Base-by-base conservation (phyloP, 2,329 filamentous ascomycete genomes). In the Parafenestella ontariensis region DNA sequence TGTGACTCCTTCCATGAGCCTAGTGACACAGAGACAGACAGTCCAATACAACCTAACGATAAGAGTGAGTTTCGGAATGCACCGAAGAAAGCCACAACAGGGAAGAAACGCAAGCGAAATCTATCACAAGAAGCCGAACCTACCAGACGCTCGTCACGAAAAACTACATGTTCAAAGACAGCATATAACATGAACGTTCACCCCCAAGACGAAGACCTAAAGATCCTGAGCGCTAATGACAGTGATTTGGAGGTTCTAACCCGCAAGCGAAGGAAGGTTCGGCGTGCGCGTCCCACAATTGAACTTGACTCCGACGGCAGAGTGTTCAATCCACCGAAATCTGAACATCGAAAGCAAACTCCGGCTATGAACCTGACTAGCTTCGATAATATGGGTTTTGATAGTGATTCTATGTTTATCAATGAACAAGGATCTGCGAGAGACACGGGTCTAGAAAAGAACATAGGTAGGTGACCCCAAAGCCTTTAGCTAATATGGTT, bases 131-230 rank as follows among this genome's bases (percentile, higher is more conserved):
- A 43, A 17, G 20, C 29, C 13, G 51, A 56, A 28, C 54, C 53
- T 9, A 61, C 58, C 23, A 61, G 70, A 40, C 67, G 66, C 18
- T 72, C 71, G 3, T 56, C 62, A 34, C 70, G 72, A 5, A 64
- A 58, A 20, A 48, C 49, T 4, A 44, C 56, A 3, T 61, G 59
- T 8, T 46, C 28, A 5, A 59, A 63, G 17, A 46, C 62, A 15
- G 58, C 61, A 1, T 74, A 75, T 52, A 59, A 71, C 24, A 65
- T 61, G 49, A 56, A 56, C 1, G 50, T 67, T 5, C 70, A 75
- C 45, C 71, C 71, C 13, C 71, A 73, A 48, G 72, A 73, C 45
- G 49, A 49, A 3, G 59, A 61, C 31, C 53, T 67, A 2, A 48
- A 52, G 18, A 26, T 62, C 3, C 40, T 49, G 2, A 61, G 52